These are phyloP conservation scores for Sphenostylis stenocarpa DNA, from an alignment of 306 rosid species.

Conservation along the genomic window DNA sequence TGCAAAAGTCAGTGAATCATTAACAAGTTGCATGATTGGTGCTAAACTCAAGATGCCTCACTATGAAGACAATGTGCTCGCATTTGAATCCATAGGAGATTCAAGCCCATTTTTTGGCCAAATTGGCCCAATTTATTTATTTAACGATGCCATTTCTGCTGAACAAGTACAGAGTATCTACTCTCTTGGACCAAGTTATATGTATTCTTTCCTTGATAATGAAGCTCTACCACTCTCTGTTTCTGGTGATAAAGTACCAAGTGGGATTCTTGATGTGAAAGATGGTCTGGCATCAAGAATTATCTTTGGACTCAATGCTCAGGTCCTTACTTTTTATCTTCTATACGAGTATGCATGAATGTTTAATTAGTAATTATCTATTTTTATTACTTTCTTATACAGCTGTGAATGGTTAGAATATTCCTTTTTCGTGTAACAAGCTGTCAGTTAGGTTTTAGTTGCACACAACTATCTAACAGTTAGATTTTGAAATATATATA, in stretches of 20 bases:
- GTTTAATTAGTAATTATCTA: not conserved
- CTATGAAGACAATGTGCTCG: conserved; percentile 55
- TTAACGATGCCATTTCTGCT: conserved; percentile 77
- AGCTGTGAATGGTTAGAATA: too few species aligned
- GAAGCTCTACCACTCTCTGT: conserved; percentile 72
- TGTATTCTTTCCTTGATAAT: conserved; percentile 91
- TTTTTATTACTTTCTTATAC: too few species aligned
- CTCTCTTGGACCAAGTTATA: conserved; percentile 96
- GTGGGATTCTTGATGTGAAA: conserved; percentile 83
- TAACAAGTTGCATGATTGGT: conserved; percentile 85
- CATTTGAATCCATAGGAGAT: conserved; percentile 62
- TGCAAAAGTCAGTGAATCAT: conserved; percentile 79
- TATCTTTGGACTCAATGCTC: conserved; percentile 92
- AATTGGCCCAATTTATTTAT: conserved; percentile 88
- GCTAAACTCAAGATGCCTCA: conserved; percentile 62
- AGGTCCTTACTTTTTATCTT: conserved; percentile 49
- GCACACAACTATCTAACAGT: too few species aligned
- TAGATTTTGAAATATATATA: too few species aligned
- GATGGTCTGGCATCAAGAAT: conserved; percentile 90
- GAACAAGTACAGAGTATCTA: conserved; percentile 91
- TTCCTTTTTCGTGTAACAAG: too few species aligned
- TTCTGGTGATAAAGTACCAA: conserved; percentile 63
- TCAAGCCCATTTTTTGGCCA: conserved; percentile 86
- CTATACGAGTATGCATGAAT: not conserved
- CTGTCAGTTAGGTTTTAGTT: too few species aligned